Percentiles rank a stretch among this genome's conserved stretches.
phyloP scores from a whole-genome alignment of 495 filamentous ascomycete species.

The Chlorociboria aeruginascens region DNA sequence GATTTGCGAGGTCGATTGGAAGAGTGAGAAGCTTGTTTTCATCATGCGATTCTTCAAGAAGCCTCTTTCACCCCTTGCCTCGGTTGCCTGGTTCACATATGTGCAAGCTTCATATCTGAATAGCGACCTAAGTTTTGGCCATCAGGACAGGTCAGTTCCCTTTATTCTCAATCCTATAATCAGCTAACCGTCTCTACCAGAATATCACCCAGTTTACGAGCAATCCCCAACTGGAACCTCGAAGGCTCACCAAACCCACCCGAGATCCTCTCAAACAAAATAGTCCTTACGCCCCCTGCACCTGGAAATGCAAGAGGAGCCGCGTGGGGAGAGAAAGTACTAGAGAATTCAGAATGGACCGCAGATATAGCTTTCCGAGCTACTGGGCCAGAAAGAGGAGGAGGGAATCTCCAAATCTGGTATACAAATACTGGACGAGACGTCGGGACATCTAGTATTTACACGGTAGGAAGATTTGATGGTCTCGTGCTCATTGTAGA shows the following conservation, averaged over 20 bases:
- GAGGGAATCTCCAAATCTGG: slow-evolving; percentile 91
- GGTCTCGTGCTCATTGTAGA: slow-evolving; percentile 81
- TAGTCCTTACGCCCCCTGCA: slow-evolving; percentile 81
- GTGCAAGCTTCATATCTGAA: slow-evolving; percentile 47
- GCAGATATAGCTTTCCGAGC: slow-evolving; percentile 80
- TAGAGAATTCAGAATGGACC: slow-evolving; percentile 54
- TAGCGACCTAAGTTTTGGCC: slow-evolving; percentile 66
- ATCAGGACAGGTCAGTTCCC: slow-evolving; percentile 44
- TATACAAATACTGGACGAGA: slow-evolving; percentile 61
- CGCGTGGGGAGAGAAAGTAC: slow-evolving; percentile 61
- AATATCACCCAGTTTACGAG: slow-evolving; percentile 13
- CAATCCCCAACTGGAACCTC: slow-evolving; percentile 28
- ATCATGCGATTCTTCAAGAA: slow-evolving; percentile 2
- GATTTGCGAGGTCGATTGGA: too few species aligned
- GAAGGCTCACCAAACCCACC: slow-evolving; percentile 60
- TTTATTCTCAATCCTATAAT: not conserved
- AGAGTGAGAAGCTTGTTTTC: not conserved
- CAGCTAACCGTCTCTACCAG: slow-evolving; percentile 3
- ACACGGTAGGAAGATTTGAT: slow-evolving; percentile 72
- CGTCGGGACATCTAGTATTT: slow-evolving; percentile 63
- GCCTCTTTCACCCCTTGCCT: slow-evolving; percentile 22
- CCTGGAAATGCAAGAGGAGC: slow-evolving; percentile 80
- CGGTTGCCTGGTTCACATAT: slow-evolving; percentile 37
- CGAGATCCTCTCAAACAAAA: slow-evolving; percentile 73
- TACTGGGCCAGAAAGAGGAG: slow-evolving; percentile 70